A percentile compares a stretch with the other conserved stretches of the same genome.
phyloP scores from a whole-genome alignment of 148 eudicot species.

The Beta vulgaris region DNA sequence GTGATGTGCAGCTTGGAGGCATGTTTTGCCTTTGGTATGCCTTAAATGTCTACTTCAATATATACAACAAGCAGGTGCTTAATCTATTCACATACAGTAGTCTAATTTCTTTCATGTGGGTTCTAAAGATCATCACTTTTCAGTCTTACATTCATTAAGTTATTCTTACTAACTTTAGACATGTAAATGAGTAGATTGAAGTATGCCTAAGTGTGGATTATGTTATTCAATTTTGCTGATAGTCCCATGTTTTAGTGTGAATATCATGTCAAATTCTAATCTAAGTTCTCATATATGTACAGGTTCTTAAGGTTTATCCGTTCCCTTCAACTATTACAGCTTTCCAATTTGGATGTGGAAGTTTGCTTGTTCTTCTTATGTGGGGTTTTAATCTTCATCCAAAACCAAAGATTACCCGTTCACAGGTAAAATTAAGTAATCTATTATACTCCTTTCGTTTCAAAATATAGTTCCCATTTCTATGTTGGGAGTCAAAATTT shows the following conservation, averaged over 20 bases:
- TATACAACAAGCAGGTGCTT: constrained; percentile 77
- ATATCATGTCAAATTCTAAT: neutral
- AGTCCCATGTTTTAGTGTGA: too few species aligned
- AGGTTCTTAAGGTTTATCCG: constrained; percentile 35
- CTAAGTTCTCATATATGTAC: neutral
- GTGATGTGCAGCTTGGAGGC: constrained; percentile 49
- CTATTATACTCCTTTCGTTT: neutral
- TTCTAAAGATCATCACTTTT: too few species aligned
- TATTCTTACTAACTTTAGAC: too few species aligned
- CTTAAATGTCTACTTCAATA: constrained; percentile 82
- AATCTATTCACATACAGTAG: neutral
- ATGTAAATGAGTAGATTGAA: too few species aligned
- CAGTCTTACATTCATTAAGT: too few species aligned
- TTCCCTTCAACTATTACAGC: constrained; percentile 34
- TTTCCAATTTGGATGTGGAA: constrained; percentile 34
- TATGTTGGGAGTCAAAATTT: too few species aligned
- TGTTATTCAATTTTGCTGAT: too few species aligned
- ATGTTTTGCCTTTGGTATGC: constrained; percentile 81
- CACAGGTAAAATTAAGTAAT: constrained; percentile 18
- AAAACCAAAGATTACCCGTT: constrained; percentile 29
- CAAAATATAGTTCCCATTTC: neutral
- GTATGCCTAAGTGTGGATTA: too few species aligned
- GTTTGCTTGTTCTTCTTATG: constrained; percentile 35
- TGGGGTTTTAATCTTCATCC: constrained; percentile 36
- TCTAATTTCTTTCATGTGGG: neutral